Evolutionary conservation across 139 green algal genomes (phyloP).

Genomic region (Pycnococcus provasolii): DNA sequence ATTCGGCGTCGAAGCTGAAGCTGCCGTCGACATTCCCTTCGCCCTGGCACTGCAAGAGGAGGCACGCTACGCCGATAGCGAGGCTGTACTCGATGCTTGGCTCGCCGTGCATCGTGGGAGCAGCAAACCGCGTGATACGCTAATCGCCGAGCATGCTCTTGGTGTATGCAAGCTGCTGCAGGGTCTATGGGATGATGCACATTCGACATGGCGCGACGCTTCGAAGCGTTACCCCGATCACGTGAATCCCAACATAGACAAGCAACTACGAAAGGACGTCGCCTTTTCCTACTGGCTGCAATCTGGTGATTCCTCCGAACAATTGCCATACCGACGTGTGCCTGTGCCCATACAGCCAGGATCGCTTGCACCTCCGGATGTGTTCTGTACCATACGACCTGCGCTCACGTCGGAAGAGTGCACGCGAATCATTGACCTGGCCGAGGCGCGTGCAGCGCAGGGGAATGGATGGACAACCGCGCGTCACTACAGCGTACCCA

Average conservation of each 20-base stretch:
- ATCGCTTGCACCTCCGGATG: not conserved
- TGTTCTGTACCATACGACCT: not conserved
- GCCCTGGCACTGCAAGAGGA: slow-evolving; percentile 1
- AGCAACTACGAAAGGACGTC: not conserved
- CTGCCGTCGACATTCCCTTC: not conserved
- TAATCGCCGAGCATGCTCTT: not conserved
- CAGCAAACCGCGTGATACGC: not conserved
- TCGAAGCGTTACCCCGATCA: not conserved
- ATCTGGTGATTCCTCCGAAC: no score
- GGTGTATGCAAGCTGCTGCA: not conserved
- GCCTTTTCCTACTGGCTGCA: no score
- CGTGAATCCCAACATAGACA: not conserved
- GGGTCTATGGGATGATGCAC: not conserved
- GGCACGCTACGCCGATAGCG: not conserved
- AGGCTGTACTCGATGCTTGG: not conserved
- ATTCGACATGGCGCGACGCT: not conserved
- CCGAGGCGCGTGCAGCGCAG: slow-evolving; percentile 2
- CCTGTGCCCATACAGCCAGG: no score
- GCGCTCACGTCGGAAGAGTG: slow-evolving; percentile 7
- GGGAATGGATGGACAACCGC: slow-evolving; percentile 13
- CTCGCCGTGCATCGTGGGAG: not conserved
- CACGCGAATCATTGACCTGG: not conserved
- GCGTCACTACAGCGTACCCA: slow-evolving; percentile 24
- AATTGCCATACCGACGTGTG: no score
- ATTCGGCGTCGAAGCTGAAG: not conserved